phyloP scores from a whole-genome alignment of 2,329 filamentous ascomycete genomes.

The Chrysoporthe cubensis region DNA sequence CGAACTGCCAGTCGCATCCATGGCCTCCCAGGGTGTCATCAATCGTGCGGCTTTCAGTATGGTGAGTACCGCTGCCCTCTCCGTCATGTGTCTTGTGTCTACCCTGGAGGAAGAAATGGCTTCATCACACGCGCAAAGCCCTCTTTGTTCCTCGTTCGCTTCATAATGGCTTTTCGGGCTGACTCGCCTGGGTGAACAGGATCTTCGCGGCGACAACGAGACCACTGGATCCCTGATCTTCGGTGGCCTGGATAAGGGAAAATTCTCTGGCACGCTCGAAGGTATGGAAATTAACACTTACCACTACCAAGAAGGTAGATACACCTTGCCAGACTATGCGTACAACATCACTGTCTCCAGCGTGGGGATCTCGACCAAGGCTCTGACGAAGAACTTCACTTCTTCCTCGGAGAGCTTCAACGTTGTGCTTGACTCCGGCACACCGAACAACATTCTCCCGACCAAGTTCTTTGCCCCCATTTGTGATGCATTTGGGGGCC shows the following conservation, averaged over 20 bases:
- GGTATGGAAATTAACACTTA: not conserved
- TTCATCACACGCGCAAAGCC: no score
- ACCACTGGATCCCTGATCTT: slow-evolving; percentile 1
- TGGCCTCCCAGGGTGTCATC: slow-evolving; percentile 6
- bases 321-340: not conserved
- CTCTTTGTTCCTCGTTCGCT: not conserved
- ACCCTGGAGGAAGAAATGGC: no score
- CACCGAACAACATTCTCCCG: not conserved
- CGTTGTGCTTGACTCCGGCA: not conserved
- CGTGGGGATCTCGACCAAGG: not conserved
- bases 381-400: not conserved
- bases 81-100: not conserved
- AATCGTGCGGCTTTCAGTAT: not conserved
- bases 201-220: not conserved
- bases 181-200: not conserved
- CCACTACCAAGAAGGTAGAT: not conserved
- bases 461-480: not conserved
- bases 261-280: not conserved
- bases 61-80: not conserved
- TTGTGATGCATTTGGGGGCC: not conserved
- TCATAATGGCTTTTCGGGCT: not conserved
- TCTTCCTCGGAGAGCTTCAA: not conserved
- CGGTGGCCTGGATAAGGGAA: not conserved
- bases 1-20: not conserved
- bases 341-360: slow-evolving; percentile 1